A percentile compares a stretch with the other conserved stretches of the same genome.
Conservation (phyloP, 768 basidiomycete species). For the Lyophyllum shimeji region DNA sequence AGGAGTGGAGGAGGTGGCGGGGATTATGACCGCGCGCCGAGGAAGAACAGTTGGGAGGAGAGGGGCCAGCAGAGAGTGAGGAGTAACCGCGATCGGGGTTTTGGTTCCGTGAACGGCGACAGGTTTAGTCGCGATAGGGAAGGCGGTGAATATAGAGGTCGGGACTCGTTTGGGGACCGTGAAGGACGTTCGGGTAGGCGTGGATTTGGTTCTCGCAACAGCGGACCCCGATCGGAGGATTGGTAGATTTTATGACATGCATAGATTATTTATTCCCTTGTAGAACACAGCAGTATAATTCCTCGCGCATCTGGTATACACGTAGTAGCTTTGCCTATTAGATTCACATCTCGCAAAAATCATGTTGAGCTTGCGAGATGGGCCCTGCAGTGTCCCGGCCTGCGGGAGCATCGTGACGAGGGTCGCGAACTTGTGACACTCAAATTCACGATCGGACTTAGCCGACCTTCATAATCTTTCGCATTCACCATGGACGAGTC, state of each 20-base stretch:
- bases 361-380: neutral
- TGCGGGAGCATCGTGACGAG: too few species aligned
- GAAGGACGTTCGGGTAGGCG: neutral
- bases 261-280: neutral
- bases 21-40: neutral
- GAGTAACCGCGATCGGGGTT: neutral
- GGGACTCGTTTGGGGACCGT: neutral
- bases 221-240: neutral
- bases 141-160: neutral
- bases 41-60: conserved; percentile 2
- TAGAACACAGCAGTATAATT: conserved; percentile 10
- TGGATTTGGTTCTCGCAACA: neutral
- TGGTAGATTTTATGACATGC: neutral
- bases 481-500: conserved; percentile 20
- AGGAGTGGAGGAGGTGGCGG: neutral
- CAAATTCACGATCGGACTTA: neutral
- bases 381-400: too few species aligned
- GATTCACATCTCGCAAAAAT: neutral
- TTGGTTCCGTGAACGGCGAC: neutral
- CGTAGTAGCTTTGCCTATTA: neutral
- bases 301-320: neutral
- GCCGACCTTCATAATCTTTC: too few species aligned
- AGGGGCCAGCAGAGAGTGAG: neutral
- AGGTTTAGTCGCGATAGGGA: neutral
- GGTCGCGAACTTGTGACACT: neutral